phyloP scores from a whole-genome alignment of 78 protist genomes.

The Guillardia theta region DNA sequence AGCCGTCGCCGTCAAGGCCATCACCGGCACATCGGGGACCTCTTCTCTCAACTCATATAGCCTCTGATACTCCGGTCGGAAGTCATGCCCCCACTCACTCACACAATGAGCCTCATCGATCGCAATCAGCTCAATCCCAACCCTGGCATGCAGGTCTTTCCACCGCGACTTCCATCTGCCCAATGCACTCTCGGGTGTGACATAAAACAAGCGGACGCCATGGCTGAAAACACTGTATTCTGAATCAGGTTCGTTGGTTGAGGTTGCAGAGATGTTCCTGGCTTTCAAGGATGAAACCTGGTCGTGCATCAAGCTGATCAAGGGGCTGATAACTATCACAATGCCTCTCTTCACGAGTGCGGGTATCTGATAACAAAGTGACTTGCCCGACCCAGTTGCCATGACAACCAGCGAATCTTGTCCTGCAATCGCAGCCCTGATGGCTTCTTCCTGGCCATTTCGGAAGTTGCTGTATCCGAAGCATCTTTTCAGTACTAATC shows the following conservation, averaged over 20 bases:
- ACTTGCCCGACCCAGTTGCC: conserved; percentile 99
- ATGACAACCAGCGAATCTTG: conserved; percentile 89
- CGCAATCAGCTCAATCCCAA: conserved; percentile 58
- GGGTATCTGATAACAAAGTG: conserved; percentile 82
- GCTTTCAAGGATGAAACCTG: not conserved
- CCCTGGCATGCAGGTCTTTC: not conserved
- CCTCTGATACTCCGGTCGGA: conserved; percentile 70
- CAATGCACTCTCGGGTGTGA: not conserved
- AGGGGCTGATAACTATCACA: conserved; percentile 1
- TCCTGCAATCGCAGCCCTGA: not conserved
- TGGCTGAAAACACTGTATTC: not conserved
- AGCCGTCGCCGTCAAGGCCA: conserved; percentile 92
- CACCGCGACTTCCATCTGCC: not conserved
- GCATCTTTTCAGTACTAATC: too few species aligned
- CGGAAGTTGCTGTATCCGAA: not conserved
- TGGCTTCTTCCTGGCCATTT: not conserved
- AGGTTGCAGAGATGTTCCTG: not conserved
- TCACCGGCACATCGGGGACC: conserved; percentile 64
- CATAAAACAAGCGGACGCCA: not conserved
- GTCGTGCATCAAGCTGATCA: not conserved
- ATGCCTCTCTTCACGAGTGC: not conserved
- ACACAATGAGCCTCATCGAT: conserved; percentile 98
- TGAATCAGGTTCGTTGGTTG: not conserved
- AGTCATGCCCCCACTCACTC: conserved; percentile 96
- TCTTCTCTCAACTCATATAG: not conserved